Evolutionary conservation across 805 yeast genomes (phyloP).

Genomic region (Maudiozyma saulgeensis): DNA sequence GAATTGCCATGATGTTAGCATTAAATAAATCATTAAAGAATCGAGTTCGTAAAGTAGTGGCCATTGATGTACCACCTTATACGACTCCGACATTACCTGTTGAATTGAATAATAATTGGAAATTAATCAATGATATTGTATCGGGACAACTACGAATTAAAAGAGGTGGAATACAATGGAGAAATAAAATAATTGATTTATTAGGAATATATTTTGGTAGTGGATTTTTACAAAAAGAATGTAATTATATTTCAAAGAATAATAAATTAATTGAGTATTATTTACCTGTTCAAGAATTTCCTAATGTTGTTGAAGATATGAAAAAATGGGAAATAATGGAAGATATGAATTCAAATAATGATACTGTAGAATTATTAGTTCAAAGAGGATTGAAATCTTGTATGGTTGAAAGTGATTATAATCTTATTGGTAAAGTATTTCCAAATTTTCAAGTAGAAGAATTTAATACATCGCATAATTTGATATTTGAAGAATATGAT

Average conservation of each 20-base stretch:
- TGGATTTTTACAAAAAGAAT: conserved; percentile 20
- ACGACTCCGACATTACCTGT: conserved; percentile 14
- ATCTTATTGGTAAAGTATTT: conserved; percentile 15
- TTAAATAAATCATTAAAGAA: conserved; percentile 14
- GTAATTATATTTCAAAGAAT: conserved; percentile 8
- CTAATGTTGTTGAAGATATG: conserved; percentile 16
- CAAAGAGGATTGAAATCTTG: conserved; percentile 36
- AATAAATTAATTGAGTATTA: conserved; percentile 13
- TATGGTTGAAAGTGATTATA: conserved; percentile 31
- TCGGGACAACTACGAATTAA: conserved; percentile 13
- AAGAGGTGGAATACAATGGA: conserved; percentile 20
- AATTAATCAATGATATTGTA: conserved; percentile 14
- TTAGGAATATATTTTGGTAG: conserved; percentile 24
- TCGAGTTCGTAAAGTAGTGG: conserved; percentile 33
- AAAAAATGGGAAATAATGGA: conserved; percentile 17
- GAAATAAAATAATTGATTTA: conserved; percentile 9
- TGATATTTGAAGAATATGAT: conserved; percentile 22
- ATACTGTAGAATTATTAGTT: conserved; percentile 32
- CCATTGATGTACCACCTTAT: conserved; percentile 32
- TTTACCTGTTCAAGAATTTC: conserved; percentile 20
- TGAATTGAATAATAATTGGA: conserved; percentile 15
- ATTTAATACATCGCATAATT: conserved; percentile 26
- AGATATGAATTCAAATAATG: conserved; percentile 3
- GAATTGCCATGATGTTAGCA: conserved; percentile 40
- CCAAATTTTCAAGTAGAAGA: conserved; percentile 18